Base-by-base conservation (phyloP, 139 green algal species). In the Eudorina sp. region DNA sequence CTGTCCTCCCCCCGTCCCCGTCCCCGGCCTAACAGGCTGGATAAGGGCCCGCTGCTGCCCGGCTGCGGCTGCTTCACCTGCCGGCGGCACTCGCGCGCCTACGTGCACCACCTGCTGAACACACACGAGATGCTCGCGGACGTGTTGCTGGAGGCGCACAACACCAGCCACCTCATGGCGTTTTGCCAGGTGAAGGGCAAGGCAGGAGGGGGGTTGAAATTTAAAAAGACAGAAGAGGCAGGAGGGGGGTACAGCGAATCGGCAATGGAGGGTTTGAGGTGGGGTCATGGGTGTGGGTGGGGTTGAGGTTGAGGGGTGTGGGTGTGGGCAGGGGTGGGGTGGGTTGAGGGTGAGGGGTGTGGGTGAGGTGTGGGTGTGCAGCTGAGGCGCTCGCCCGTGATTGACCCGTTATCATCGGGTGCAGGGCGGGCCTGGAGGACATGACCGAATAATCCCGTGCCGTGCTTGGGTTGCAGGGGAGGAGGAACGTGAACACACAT, bases 51-150 rank as follows among this genome's bases (percentile, higher is more conserved):
- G 1, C 79, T 97, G 25, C 78, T 96, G 62, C 36, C 81, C 7
- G 93, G 93, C 62, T 97, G 95, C 91, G 72, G 45, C 72, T 97
- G 95, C 93, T 94, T 93, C 62, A 76, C 95, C 1, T 97, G 95
- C 91, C 38, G 23, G 9, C 85, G 72, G 21, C 95, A 97, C 92
- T 93, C 53, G 11, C 88, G 95, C 3, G 93, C 93, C 2, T 97
- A 97, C 90, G 25, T 97, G 13, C 95, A 97, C 89, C 95, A 97
- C 90, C 91, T 97, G 85, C 93, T 97, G n/a, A 81, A 92, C 43
- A 85, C 88, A 0, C 92, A 97, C 70, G 95, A 97, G 87, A 97
- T 97, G 95, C 90, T 94, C 58, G 95, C 89, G 3, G 88, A 95
- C 36, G 93, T 97, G 38, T 88, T 97, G 83, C 90, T 97, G 62